Conservation (phyloP, 2,329 filamentous ascomycete genomes). For the Talaromyces atroroseus region DNA sequence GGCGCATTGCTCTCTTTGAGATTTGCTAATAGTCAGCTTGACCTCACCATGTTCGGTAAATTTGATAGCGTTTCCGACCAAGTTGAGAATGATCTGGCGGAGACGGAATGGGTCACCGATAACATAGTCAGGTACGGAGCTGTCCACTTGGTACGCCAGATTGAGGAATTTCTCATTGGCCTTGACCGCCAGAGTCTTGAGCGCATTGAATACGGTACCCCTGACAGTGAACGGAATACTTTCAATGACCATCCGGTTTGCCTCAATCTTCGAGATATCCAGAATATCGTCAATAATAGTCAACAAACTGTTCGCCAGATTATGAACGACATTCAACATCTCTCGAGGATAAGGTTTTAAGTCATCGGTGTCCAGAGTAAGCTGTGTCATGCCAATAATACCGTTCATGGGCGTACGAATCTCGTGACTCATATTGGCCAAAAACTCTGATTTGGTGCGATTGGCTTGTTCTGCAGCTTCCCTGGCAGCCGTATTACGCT, state of each 20-base stretch:
- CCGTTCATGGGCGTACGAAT: constrained; percentile 94
- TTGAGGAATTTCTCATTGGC: constrained; percentile 92
- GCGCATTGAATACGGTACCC: constrained; percentile 89
- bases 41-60: constrained; percentile 94
- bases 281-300: constrained; percentile 82
- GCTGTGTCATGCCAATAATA: constrained; percentile 91
- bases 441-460: constrained; percentile 93
- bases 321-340: constrained; percentile 95
- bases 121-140: constrained; percentile 84
- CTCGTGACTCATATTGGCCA: constrained; percentile 97
- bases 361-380: constrained; percentile 86
- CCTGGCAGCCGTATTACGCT: constrained; percentile 85
- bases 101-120: constrained; percentile 90
- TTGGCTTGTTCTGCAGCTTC: constrained; percentile 91
- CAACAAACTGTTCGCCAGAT: constrained; percentile 83
- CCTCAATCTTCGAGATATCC: constrained; percentile 70
- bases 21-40: constrained; percentile 72
- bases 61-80: constrained; percentile 95
- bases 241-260: constrained; percentile 92
- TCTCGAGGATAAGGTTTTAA: constrained; percentile 87
- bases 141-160: constrained; percentile 83
- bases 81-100: constrained; percentile 87
- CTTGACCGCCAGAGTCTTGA: constrained; percentile 88
- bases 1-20: constrained; percentile 53
- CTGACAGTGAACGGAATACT: constrained; percentile 90